Percentiles rank a stretch among this genome's conserved stretches.
These are phyloP conservation scores for Penicilliopsis zonata DNA, from an alignment of 495 filamentous ascomycete genomes.

Conservation along the genomic window DNA sequence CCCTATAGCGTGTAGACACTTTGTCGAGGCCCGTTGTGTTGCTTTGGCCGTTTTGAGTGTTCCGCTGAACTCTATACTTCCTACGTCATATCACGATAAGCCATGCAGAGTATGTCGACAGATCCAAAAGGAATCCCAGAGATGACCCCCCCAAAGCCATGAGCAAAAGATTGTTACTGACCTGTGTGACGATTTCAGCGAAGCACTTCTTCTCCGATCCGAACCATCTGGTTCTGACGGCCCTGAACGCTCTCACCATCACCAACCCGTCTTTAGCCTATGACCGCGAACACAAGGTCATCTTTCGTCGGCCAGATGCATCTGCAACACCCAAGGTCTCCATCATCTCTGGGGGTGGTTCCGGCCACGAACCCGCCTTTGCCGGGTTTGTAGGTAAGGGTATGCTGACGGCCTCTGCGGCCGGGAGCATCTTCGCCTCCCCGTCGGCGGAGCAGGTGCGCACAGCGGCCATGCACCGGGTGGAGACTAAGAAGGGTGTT, in stretches of 20 bases:
- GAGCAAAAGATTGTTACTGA: conserved; percentile 1
- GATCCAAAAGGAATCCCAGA: background rate
- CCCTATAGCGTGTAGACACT: too few relatives aligned
- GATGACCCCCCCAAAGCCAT: background rate
- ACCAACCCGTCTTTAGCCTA: conserved; percentile 79
- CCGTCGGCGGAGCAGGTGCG: conserved; percentile 82
- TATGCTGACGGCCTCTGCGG: conserved; percentile 74
- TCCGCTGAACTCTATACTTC: too few relatives aligned
- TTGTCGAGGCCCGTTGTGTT: background rate
- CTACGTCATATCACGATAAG: background rate
- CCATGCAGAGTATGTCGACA: conserved; percentile 2
- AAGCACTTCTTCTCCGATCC: conserved; percentile 95
- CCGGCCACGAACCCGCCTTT: conserved; percentile 89
- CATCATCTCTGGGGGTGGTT: conserved; percentile 81
- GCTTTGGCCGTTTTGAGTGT: too few relatives aligned
- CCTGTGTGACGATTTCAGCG: conserved; percentile 25
- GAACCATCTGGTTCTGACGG: conserved; percentile 61
- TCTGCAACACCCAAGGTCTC: conserved; percentile 49
- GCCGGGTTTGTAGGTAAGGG: conserved; percentile 59
- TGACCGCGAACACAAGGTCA: conserved; percentile 71
- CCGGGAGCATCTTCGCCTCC: conserved; percentile 87
- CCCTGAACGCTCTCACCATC: conserved; percentile 64
- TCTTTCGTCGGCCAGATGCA: conserved; percentile 60
- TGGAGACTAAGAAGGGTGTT: conserved; percentile 60
- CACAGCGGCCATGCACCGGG: conserved; percentile 57